Base-by-base conservation (phyloP, 768 basidiomycete genomes). In the Russula earlei region DNA sequence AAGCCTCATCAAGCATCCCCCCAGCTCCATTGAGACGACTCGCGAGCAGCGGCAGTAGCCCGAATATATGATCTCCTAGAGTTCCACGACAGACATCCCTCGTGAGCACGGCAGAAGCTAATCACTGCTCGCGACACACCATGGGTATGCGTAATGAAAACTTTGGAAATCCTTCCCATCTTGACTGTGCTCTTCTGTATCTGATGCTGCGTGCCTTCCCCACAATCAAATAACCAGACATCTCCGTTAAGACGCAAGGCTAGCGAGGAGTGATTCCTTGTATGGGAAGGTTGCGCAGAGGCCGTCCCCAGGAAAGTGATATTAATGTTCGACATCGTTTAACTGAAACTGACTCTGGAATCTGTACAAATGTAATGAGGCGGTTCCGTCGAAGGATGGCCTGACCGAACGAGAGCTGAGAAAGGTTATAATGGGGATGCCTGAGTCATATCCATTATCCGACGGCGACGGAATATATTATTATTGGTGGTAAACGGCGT, bases 111-210 rank as follows among this genome's bases (percentile, higher is more conserved):
- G 27, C 5, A 34, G 33, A 20, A n/a, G 2, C 61, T 34, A 24
- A 33, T 38, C 19, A 17, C 19, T 31, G 5, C 29, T 29, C 8
- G 9, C 12, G 24, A 63, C 72, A 33, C 54, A 88, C 91, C 90
- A 70, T 93, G 91, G 0, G 86, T 86, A 70, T 94, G 91, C 1
- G 91, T 92, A 57, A 93, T 82, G 67, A 92, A 91, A 25, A 94
- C 80, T 68, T 90, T 91, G 56, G 79, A 76, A 46, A 92, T 84
- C 65, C 69, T 83, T 29, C 87, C 84, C 82, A 89, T 85, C 68
- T 81, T 86, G n/a, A 92, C 75, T 1, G 53, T 62, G 58, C 84
- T 86, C 66, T 77, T 80, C 68, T 89, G 86, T 4, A 91, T 62
- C 62, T 82, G 87, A 63, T 85, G 80, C 63, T 90, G 88, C 3